phyloP scores from a whole-genome alignment of 305 asterid genomes.

The Solanum aculeatissimum region DNA sequence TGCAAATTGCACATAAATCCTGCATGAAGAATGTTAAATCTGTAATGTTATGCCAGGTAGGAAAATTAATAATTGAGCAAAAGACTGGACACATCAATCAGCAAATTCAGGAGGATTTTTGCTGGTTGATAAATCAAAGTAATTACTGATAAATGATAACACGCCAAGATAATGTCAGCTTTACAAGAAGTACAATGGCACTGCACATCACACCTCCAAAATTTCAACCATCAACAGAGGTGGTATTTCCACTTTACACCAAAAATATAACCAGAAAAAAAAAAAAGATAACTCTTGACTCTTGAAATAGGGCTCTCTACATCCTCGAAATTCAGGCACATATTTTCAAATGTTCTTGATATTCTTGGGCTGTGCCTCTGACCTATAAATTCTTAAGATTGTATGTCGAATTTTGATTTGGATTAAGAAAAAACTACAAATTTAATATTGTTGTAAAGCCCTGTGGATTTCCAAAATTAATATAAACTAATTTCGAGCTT shows the following conservation, averaged over 20 bases:
- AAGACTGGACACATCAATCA: neutral
- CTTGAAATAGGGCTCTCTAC: neutral
- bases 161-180: neutral
- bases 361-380: neutral
- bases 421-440: neutral
- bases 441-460: neutral
- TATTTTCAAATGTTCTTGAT: neutral
- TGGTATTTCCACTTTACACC: neutral
- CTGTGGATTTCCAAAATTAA: neutral
- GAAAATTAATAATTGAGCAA: neutral
- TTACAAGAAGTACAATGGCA: neutral
- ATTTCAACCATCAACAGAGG: neutral
- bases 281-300: neutral
- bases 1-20: constrained; percentile 92
- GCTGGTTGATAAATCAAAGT: neutral
- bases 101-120: neutral
- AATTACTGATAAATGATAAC: neutral
- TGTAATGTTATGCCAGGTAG: constrained; percentile 7
- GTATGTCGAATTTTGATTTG: neutral
- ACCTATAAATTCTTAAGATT: neutral
- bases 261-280: neutral
- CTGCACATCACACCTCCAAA: neutral
- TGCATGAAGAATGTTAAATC: constrained; percentile 32
- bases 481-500: neutral
- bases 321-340: neutral